Percentiles rank a stretch among this genome's conserved stretches.
These are phyloP conservation scores for Nicotiana sylvestris DNA, from an alignment of 257 asterid genomes.

Conservation along the genomic window DNA sequence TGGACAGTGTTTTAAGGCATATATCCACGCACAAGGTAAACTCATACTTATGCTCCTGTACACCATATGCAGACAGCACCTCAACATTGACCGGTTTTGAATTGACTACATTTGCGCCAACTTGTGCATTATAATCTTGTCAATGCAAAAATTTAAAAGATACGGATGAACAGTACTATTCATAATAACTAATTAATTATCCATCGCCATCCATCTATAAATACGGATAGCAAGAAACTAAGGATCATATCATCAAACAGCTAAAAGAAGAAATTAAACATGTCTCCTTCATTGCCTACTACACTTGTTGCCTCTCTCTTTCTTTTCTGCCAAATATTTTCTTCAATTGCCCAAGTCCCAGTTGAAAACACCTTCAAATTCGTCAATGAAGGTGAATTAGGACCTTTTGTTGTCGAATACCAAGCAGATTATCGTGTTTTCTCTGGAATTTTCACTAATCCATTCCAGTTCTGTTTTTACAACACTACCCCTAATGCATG, in stretches of 20 bases:
- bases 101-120: not conserved
- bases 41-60: not conserved
- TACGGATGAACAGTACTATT: not conserved
- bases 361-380: slow-evolving; percentile 8
- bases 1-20: too few relatives aligned
- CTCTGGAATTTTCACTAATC: not conserved
- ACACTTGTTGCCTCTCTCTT: not conserved
- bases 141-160: not conserved
- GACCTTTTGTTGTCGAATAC: slow-evolving; percentile 15
- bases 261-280: not conserved
- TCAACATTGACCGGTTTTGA: not conserved
- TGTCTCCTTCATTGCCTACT: not conserved
- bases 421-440: slow-evolving; percentile 14
- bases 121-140: not conserved
- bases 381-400: slow-evolving; percentile 24
- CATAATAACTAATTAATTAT: not conserved
- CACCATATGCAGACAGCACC: not conserved
- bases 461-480: slow-evolving; percentile 19
- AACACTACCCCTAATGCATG: slow-evolving; percentile 23
- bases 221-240: not conserved
- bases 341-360: slow-evolving; percentile 22
- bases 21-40: not conserved
- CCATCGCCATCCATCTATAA: not conserved
- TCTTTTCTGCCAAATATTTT: not conserved
- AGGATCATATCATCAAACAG: not conserved